phyloP scores from a whole-genome alignment of 2,329 filamentous ascomycete genomes.

The Penicillium vulpinum region DNA sequence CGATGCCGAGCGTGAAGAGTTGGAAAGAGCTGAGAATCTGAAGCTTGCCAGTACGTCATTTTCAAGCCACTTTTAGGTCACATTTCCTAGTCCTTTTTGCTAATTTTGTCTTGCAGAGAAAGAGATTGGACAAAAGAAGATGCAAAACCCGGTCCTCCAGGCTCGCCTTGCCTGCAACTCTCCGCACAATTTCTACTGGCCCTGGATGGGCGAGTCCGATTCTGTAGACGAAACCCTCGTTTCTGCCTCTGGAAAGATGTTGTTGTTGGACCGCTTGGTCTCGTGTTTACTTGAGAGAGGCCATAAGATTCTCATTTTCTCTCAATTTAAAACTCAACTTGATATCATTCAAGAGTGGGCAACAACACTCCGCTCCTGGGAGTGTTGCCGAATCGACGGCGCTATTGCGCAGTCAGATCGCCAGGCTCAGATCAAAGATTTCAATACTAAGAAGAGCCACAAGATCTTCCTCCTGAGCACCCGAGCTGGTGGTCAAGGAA shows the following conservation, averaged over 20 bases:
- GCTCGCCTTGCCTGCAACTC: constrained; percentile 88
- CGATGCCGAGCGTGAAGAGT: constrained; percentile 58
- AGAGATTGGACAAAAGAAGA: constrained; percentile 85
- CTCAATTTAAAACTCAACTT: constrained; percentile 91
- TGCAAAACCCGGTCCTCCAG: constrained; percentile 91
- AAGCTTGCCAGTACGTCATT: constrained; percentile 69
- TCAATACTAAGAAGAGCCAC: constrained; percentile 65
- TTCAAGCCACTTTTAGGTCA: background rate
- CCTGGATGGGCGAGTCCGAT: constrained; percentile 66
- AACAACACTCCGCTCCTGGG: constrained; percentile 72
- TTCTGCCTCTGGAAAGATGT: constrained; percentile 90
- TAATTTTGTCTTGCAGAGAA: constrained; percentile 57
- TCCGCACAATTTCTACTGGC: constrained; percentile 95
- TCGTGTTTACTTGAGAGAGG: constrained; percentile 69
- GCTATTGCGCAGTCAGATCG: constrained; percentile 74
- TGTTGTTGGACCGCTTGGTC: constrained; percentile 83
- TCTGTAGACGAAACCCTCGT: constrained; percentile 77
- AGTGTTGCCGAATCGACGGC: constrained; percentile 87
- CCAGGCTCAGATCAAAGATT: constrained; percentile 68
- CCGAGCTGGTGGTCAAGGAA: constrained; percentile 88
- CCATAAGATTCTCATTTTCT: constrained; percentile 95
- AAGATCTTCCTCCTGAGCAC: constrained; percentile 88
- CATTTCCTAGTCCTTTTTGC: constrained; percentile 6
- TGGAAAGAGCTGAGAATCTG: constrained; percentile 65
- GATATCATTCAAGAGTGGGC: constrained; percentile 90